phyloP scores from a whole-genome alignment of 1,139 yeast genomes.

The Lodderomyces margitis region DNA sequence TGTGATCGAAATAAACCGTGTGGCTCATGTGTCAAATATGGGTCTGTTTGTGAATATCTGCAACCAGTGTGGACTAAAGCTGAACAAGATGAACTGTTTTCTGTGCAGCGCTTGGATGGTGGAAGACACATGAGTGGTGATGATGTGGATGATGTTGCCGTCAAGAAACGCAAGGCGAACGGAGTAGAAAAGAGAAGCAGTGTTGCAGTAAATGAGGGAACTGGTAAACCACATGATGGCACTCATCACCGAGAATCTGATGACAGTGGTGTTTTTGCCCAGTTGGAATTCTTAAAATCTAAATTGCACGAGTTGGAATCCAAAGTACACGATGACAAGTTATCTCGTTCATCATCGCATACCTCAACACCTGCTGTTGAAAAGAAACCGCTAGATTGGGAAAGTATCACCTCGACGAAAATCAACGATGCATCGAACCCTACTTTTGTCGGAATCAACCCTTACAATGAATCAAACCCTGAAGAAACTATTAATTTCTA shows the following conservation, averaged over 20 bases:
- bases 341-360: not conserved
- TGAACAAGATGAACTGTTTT: conserved; percentile 4
- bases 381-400: not conserved
- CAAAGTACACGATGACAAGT: not conserved
- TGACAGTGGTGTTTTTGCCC: conserved; percentile 4
- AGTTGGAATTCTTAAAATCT: conserved; percentile 7
- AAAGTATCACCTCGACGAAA: not conserved
- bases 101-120: conserved; percentile 5
- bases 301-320: conserved; percentile 11
- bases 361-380: not conserved
- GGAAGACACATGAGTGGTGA: not conserved
- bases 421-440: conserved; percentile 11
- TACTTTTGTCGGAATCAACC: conserved; percentile 27
- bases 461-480: conserved; percentile 19
- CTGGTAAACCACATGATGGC: not conserved
- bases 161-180: not conserved
- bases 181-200: not conserved
- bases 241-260: not conserved
- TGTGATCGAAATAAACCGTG: conserved; percentile 33
- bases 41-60: conserved; percentile 31
- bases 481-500: conserved; percentile 31
- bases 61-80: conserved; percentile 19
- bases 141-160: not conserved
- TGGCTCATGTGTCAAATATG: conserved; percentile 29
- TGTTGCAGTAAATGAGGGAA: not conserved